Evolutionary conservation across 2,329 filamentous ascomycete species (phyloP), one percentile per base, ranked within the genome.

Genomic region (Diplocarpon mali): DNA sequence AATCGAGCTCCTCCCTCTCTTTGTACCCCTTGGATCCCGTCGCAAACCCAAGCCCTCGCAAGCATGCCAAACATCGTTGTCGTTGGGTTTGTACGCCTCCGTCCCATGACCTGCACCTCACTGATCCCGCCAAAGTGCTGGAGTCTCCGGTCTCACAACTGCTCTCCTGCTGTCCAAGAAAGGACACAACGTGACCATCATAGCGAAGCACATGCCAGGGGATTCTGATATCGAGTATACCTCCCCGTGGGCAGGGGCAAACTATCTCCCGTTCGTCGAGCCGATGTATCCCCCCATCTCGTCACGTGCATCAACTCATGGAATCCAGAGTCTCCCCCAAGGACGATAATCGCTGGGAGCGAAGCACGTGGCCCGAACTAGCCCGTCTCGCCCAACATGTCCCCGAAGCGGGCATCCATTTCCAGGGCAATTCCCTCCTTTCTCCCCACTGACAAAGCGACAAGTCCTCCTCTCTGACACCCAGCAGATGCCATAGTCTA

Each of bases 181-280:
- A 5, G 57, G 64, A 10, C 72, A 80, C 53, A 67, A 69, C 20
- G 65, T 93, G 52, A 88, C 84, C 0, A 69, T 93, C 30, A 69
- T 87, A 28, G 83, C 86, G 5, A 93, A 90, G 60, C 84, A 94
- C 61, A 92, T 95, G 83, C 89, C 89, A 0, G 89, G 89, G 30
- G 89, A 95, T 67, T 92, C 90, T 64, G 84, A 90, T 53, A 82
- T 89, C 54, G 83, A 93, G 69, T 95, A 95, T 62, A 81, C 85
- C 0, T 93, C 85, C 5, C 87, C 86, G 1, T 93, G 85, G 83
- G 87, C 87, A 3, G 87, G 87, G 12, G 87, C 86, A 50, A 90
- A 92, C 59, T 80, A 79, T 58, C 63, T 83, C 48, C 86, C 83
- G 80, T 85, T 57, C 50, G 79, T 69, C 38, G 38, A 4, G 20